Conservation (phyloP, 108 stramenopile species). For the Discostella stelligeroides region DNA sequence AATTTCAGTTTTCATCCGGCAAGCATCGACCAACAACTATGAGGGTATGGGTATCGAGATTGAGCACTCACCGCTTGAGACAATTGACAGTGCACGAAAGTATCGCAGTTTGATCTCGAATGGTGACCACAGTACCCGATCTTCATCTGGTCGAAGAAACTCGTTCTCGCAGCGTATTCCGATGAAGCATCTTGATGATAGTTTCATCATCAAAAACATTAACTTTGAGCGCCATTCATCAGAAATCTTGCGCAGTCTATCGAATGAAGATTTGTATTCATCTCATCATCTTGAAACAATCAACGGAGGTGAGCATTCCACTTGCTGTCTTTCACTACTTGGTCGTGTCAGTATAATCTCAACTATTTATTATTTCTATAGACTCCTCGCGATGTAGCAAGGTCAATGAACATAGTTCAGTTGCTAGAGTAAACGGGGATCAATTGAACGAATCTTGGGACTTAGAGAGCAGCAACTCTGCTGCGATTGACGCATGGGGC, state of each 20-base stretch:
- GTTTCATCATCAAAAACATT: slow-evolving; percentile 43
- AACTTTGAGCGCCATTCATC: slow-evolving; percentile 39
- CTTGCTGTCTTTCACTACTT: background rate
- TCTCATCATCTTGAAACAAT: slow-evolving; percentile 44
- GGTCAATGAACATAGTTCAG: slow-evolving; percentile 21
- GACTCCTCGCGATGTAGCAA: slow-evolving; percentile 10
- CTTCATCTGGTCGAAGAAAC: slow-evolving; percentile 19
- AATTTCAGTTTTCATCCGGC: slow-evolving; percentile 37
- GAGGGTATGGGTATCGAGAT: slow-evolving; percentile 55
- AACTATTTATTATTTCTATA: background rate
- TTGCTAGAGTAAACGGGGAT: slow-evolving; percentile 38
- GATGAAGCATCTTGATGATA: slow-evolving; percentile 39
- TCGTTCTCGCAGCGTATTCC: slow-evolving; percentile 13
- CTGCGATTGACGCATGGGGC: slow-evolving; percentile 64
- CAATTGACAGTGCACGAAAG: slow-evolving; percentile 40
- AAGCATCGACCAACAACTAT: slow-evolving; percentile 45
- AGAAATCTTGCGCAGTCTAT: slow-evolving; percentile 47
- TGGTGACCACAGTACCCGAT: slow-evolving; percentile 20
- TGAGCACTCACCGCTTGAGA: slow-evolving; percentile 27
- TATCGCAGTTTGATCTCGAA: slow-evolving; percentile 39
- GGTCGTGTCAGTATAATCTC: background rate
- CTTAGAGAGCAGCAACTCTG: slow-evolving; percentile 21
- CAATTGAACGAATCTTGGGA: slow-evolving; percentile 35
- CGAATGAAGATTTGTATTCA: slow-evolving; percentile 49
- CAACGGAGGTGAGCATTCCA: slow-evolving; percentile 20